A percentile compares a stretch with the other conserved stretches of the same genome.
These are phyloP conservation scores for Wickerhamomyces alni DNA, from an alignment of 805 yeast species.

Conservation along the genomic window DNA sequence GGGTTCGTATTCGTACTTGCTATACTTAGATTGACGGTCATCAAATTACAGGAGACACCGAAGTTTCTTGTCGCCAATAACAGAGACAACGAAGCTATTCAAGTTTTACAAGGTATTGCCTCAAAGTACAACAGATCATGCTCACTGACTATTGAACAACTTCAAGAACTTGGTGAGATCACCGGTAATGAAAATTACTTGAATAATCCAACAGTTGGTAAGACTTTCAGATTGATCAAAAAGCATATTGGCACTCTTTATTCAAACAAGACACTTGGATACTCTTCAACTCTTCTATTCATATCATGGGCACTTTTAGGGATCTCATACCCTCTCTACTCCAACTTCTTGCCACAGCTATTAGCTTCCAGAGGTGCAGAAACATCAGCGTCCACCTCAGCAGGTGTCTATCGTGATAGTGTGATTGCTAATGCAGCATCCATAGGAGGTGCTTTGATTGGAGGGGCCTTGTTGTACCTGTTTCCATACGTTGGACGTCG, in stretches of 20 bases:
- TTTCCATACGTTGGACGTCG: conserved; percentile 40
- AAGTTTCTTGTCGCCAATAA: conserved; percentile 44
- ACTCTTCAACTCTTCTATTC: conserved; percentile 35
- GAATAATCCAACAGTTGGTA: conserved; percentile 21
- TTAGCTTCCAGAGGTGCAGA: conserved; percentile 42
- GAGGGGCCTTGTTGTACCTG: conserved; percentile 30
- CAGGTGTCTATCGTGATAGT: conserved; percentile 40
- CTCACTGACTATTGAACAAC: conserved; percentile 39
- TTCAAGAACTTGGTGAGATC: conserved; percentile 38
- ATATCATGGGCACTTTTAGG: conserved; percentile 49
- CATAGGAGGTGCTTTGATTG: conserved; percentile 43
- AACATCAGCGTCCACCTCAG: conserved; percentile 33
- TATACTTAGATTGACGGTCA: conserved; percentile 37
- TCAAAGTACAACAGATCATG: conserved; percentile 34
- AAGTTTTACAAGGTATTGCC: conserved; percentile 39
- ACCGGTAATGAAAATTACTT: conserved; percentile 22
- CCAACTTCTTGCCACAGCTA: conserved; percentile 45
- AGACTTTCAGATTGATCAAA: conserved; percentile 24
- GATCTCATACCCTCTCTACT: conserved; percentile 45
- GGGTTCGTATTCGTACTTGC: conserved; percentile 41
- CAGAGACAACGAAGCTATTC: conserved; percentile 42
- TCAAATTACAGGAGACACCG: conserved; percentile 45
- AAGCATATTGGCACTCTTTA: conserved; percentile 38
- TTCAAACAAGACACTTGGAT: conserved; percentile 31
- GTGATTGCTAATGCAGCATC: conserved; percentile 38